Evolutionary conservation across 2,329 filamentous ascomycete genomes (phyloP), one percentile per base, ranked within the genome.

Genomic region (Xylariaceae sp.): DNA sequence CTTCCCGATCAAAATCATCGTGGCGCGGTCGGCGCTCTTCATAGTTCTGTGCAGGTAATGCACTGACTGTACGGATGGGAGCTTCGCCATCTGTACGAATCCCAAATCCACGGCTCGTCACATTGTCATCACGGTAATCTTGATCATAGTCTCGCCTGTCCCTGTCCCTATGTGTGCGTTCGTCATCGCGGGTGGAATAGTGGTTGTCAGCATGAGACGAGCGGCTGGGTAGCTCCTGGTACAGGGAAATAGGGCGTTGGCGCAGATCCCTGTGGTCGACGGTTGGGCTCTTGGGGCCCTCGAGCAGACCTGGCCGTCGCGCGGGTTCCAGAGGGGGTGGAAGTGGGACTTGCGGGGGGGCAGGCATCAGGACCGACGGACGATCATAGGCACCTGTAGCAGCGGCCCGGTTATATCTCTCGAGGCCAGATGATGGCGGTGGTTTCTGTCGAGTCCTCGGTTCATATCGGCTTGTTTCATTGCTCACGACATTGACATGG

Each of bases 381-480:
- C 71, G 62, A 20, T 77, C 75, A 50, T 79, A 79, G 6, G 67
- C 58, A 5, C 65, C 64, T 14, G 63, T 55, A 37, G 64, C 61
- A 2, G 65, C 59, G 3, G 59, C 61, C 46, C 76, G 70, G 54
- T 78, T 78, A 52, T 87, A 78, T 65, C 80, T 86, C 55, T 88
- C 85, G 52, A 89, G 80, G 0, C 83, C 85, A 55, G 84, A 74
- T 3, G 81, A 86, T 5, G 82, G 79, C 4, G 83, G 83, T 8
- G 86, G 86, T 2, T 85, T 85, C 0, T 76, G 74, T 23, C 75
- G 62, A 22, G 49, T 56, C 29, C 65, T 62, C n/a, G 61, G 54
- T 40, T 69, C 70, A 48, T 72, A 74, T 22, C 72, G 73, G 41
- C 60, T 63, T 17, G 71, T 51, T 44, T 79, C 76, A 20, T 72